Base-by-base conservation (phyloP, 2,329 filamentous ascomycete genomes). In the Paracoccidioides lutzii region DNA sequence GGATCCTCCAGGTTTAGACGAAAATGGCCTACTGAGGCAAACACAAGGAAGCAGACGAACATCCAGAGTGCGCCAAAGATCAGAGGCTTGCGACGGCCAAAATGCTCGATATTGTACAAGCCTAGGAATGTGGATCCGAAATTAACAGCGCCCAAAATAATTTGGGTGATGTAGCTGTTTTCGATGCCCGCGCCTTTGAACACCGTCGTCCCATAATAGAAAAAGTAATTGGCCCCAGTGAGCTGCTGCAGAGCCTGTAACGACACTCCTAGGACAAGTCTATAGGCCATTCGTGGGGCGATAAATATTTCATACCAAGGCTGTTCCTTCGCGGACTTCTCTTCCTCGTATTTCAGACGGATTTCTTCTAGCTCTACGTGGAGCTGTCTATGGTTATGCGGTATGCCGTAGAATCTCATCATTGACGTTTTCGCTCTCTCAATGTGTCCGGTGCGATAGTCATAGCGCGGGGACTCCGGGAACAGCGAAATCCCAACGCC, bases 131-230 rank as follows among this genome's bases (percentile, higher is more conserved):
- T 87, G 66, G 79, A 80, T 59, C 72, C 75, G 37, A 88, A 83
- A 71, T 88, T 88, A 63, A 88, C 83, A 30, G 80, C 81, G 55
- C 76, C 76, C 8, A 86, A 75, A 57, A 88, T 87, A 65, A 88
- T 81, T 64, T 85, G 82, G 0, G 81, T 84, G 56, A 81, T 73
- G 62, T 83, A 85, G 15, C 81, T 80, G 67, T 88, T 83, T 1
- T 77, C 68, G 49, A 88, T 76, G 57, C 84, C 84, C 4, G 84
- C 81, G 4, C 82, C 80, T 55, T 77, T 59, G 68, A 90, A 89
- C 63, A 89, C 80, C 8, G 79, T 81, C 7, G 74, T 76, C 40
- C 75, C 75, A 59, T 76, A 77, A 66, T 77, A 77, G 69, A 76
- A 77, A 61, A 76, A 73, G 66, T 75, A 76, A 63, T 76, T 76